Evolutionary conservation across 176 grass and related monocot species (phyloP).

Genomic region (Avena eriantha): DNA sequence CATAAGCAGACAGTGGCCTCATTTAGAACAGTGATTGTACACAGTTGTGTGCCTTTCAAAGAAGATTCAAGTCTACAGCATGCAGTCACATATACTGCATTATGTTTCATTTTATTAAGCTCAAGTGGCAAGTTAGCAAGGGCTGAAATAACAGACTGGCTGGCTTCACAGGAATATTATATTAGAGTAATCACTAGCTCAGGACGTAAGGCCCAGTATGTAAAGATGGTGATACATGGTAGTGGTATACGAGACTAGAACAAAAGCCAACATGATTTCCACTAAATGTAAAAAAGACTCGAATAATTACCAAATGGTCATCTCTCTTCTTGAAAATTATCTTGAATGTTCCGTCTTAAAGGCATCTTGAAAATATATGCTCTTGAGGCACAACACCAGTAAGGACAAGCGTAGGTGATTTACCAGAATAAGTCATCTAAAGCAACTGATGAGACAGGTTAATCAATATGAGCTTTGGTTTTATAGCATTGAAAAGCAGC

Average conservation of each 20-base stretch:
- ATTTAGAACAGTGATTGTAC: too few relatives aligned
- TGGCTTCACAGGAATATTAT: too few relatives aligned
- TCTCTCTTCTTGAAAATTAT: constrained; percentile 95
- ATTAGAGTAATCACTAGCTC: too few relatives aligned
- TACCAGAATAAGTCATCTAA: constrained; percentile 28
- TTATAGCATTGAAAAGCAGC: constrained; percentile 17
- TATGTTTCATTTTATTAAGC: constrained; percentile 9
- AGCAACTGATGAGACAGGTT: constrained; percentile 26
- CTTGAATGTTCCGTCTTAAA: constrained; percentile 80
- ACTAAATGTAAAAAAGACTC: constrained; percentile 19
- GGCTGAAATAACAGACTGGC: too few relatives aligned
- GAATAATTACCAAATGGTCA: constrained; percentile 80
- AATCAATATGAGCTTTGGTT: background rate
- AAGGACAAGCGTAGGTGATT: constrained; percentile 61
- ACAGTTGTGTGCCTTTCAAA: background rate
- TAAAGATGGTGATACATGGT: background rate
- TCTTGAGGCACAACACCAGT: constrained; percentile 77
- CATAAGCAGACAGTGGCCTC: too few relatives aligned
- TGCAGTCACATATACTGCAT: background rate
- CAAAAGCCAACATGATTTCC: background rate
- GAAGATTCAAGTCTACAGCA: background rate
- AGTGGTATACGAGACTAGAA: background rate
- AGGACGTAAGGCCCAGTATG: too few relatives aligned
- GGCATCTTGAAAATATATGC: constrained; percentile 82
- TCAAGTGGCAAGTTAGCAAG: constrained; percentile 2